Percentiles rank a stretch among this genome's conserved stretches.
Conservation (phyloP, 73 alveolate species). For the Urostyla sp. region DNA sequence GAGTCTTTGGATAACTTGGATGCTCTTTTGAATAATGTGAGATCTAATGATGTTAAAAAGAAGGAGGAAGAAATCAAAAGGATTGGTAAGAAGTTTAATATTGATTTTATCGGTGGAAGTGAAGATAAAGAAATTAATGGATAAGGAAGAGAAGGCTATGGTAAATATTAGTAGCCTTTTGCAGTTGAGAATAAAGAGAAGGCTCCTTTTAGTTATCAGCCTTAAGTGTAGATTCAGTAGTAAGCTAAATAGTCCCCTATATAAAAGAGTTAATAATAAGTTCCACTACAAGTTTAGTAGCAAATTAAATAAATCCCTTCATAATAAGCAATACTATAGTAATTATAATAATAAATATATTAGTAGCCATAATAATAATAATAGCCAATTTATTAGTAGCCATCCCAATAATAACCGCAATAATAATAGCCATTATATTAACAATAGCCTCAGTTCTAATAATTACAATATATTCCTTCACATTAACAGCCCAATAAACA, state of each 20-base stretch:
- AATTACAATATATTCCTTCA: background rate
- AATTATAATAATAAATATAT: background rate
- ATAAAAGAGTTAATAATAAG: background rate
- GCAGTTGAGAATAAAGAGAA: too few relatives aligned
- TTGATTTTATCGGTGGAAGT: slow-evolving; percentile 6
- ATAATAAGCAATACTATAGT: background rate
- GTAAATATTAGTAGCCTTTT: slow-evolving; percentile 6
- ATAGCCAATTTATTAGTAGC: background rate
- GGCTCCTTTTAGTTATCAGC: too few relatives aligned
- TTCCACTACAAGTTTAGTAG: background rate
- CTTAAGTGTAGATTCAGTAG: background rate
- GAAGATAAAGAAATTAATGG: background rate
- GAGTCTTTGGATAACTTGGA: slow-evolving; percentile 46
- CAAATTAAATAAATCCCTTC: background rate
- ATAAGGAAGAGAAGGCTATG: background rate
- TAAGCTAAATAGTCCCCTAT: background rate
- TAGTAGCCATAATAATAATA: background rate
- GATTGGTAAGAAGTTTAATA: slow-evolving; percentile 26
- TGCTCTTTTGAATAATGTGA: background rate
- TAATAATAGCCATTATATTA: background rate
- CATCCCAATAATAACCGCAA: background rate
- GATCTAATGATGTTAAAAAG: background rate
- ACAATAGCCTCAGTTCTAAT: background rate
- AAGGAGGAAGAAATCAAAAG: slow-evolving; percentile 24
- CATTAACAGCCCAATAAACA: background rate